Conservation (phyloP, 2,329 filamentous ascomycete species). For the Fusarium sterilihyphosum region DNA sequence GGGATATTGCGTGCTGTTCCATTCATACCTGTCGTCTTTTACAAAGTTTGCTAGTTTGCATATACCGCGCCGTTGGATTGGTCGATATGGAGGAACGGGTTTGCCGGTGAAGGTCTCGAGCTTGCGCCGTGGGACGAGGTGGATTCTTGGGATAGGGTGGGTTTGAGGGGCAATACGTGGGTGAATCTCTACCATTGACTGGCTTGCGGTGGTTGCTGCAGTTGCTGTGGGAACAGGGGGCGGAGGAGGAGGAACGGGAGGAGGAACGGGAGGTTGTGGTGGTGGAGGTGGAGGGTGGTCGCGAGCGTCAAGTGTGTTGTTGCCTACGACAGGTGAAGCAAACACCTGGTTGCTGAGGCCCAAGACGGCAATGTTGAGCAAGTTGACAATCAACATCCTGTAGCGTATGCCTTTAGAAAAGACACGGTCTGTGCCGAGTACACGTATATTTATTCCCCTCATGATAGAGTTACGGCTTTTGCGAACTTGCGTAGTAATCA, state of each 20-base stretch:
- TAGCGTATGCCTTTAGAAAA: rapidly evolving
- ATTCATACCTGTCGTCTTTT: neutral
- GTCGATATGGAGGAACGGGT: neutral
- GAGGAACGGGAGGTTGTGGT: neutral
- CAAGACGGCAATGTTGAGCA: neutral
- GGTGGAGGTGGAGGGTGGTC: neutral
- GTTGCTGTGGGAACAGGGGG: neutral
- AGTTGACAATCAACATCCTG: neutral
- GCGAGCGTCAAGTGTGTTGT: neutral
- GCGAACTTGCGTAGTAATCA: neutral
- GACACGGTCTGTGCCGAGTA: neutral
- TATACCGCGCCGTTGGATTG: neutral
- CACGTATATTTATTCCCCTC: neutral
- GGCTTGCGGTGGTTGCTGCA: neutral
- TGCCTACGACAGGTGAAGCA: neutral
- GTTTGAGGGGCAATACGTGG: too few relatives aligned
- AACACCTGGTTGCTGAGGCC: neutral
- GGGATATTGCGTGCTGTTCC: conserved; percentile 1
- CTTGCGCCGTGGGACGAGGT: neutral
- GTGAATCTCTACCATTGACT: neutral
- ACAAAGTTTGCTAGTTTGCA: neutral
- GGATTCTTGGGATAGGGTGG: neutral
- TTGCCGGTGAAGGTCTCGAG: neutral
- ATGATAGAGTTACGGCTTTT: neutral
- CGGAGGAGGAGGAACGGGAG: neutral